Percentiles rank a stretch among this genome's conserved stretches.
Evolutionary conservation across 2,329 filamentous ascomycete species (phyloP).

Genomic region (Madurella mycetomatis): DNA sequence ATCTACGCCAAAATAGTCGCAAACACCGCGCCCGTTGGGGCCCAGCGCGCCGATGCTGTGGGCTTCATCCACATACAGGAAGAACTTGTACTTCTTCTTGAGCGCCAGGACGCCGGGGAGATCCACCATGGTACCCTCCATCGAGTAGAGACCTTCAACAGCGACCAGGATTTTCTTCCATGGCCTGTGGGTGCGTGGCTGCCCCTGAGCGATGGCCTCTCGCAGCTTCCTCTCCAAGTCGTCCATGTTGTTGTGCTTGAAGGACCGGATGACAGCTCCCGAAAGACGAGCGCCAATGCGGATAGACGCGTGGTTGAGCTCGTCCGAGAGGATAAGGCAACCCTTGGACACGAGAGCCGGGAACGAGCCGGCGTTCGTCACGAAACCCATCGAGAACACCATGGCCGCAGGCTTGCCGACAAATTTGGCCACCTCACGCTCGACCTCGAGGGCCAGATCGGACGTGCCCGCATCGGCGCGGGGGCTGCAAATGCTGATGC

Average conservation of each 20-base stretch:
- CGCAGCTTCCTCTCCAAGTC: conserved; percentile 82
- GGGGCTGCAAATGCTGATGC: conserved; percentile 76
- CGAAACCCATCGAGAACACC: conserved; percentile 99
- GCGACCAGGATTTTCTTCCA: conserved; percentile 99
- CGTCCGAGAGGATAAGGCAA: conserved; percentile 90
- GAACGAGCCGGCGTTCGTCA: conserved; percentile 91
- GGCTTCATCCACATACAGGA: conserved; percentile 92
- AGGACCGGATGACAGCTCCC: conserved; percentile 89
- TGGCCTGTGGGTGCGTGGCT: conserved; percentile 94
- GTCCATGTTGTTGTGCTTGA: conserved; percentile 95
- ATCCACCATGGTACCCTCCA: conserved; percentile 99
- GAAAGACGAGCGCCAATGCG: conserved; percentile 91
- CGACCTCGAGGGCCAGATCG: conserved; percentile 83
- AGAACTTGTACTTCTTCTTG: conserved; percentile 96
- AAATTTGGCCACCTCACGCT: conserved; percentile 82
- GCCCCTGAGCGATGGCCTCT: conserved; percentile 91
- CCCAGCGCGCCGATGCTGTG: conserved; percentile 94
- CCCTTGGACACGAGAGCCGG: conserved; percentile 89
- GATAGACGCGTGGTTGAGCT: conserved; percentile 96
- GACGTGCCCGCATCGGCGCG: conserved; percentile 80
- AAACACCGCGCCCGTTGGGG: conserved; percentile 83
- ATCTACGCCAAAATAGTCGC: conserved; percentile 94
- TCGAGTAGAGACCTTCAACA: conserved; percentile 95
- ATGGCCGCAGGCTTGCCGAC: conserved; percentile 92
- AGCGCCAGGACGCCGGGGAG: conserved; percentile 82